A percentile compares a stretch with the other conserved stretches of the same genome.
These are phyloP conservation scores for Echinosphaeria canescens DNA, from an alignment of 2,329 filamentous ascomycete genomes.

Conservation along the genomic window DNA sequence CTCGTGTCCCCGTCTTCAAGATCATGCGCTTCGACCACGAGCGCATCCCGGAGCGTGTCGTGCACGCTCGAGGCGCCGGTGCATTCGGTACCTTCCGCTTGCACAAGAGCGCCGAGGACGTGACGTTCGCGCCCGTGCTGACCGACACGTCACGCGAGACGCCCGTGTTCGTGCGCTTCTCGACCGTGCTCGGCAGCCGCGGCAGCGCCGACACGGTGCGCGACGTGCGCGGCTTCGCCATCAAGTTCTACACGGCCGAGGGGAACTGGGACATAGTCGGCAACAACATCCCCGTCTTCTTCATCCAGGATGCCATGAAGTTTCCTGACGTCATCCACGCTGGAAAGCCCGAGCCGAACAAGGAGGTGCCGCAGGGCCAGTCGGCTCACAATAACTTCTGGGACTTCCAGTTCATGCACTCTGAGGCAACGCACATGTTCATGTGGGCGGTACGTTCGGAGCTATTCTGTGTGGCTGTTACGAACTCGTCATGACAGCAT, in stretches of 20 bases:
- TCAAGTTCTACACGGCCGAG: slow-evolving; percentile 58
- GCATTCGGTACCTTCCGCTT: slow-evolving; percentile 35
- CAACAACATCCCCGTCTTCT: slow-evolving; percentile 56
- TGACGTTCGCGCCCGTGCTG: slow-evolving; percentile 39
- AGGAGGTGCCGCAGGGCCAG: slow-evolving; percentile 47
- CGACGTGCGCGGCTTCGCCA: slow-evolving; percentile 58
- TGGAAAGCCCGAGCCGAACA: slow-evolving; percentile 46
- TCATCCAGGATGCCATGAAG: slow-evolving; percentile 53
- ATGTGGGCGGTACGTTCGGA: too few relatives aligned
- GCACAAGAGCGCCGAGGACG: slow-evolving; percentile 37
- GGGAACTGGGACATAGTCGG: slow-evolving; percentile 57
- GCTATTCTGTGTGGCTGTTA: too few relatives aligned
- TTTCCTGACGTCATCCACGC: slow-evolving; percentile 43
- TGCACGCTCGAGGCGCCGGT: slow-evolving; percentile 11
- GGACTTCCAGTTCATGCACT: slow-evolving; percentile 46
- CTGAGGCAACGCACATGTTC: slow-evolving; percentile 56
- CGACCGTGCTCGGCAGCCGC: slow-evolving; percentile 51
- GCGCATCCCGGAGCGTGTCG: slow-evolving; percentile 13
- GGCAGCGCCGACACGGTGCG: slow-evolving; percentile 67
- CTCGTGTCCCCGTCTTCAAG: slow-evolving; percentile 12
- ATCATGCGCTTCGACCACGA: slow-evolving; percentile 54
- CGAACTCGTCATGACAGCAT: too few relatives aligned
- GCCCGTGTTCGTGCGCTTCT: slow-evolving; percentile 51
- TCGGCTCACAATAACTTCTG: slow-evolving; percentile 53
- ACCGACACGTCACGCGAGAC: slow-evolving; percentile 40